Conservation (phyloP, 306 rosid species). For the Gynostemma pentaphyllum region DNA sequence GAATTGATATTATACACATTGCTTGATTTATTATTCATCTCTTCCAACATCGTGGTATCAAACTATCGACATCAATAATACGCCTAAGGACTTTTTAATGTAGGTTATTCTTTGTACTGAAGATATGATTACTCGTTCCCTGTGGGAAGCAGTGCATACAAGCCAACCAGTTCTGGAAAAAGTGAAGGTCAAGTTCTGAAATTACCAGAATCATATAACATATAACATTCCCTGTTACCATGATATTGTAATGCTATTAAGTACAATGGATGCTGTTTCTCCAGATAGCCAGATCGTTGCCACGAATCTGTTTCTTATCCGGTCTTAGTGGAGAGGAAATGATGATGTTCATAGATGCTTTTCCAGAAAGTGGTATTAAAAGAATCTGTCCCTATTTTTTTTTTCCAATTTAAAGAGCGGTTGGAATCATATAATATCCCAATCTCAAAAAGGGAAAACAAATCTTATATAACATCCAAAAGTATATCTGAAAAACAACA, state of each 20-base stretch:
- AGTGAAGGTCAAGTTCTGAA: constrained; percentile 37
- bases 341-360: constrained; percentile 91
- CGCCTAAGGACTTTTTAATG: constrained; percentile 5
- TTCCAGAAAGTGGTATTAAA: constrained; percentile 63
- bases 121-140: constrained; percentile 61
- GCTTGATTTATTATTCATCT: background rate
- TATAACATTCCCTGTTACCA: background rate
- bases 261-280: constrained; percentile 1
- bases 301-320: constrained; percentile 87
- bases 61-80: background rate
- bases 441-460: too few species aligned
- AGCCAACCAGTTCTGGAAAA: constrained; percentile 43
- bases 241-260: background rate
- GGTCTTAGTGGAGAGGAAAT: constrained; percentile 94
- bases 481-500: background rate
- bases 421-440: background rate
- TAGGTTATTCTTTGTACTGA: constrained; percentile 71
- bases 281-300: constrained; percentile 67
- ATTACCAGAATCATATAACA: background rate
- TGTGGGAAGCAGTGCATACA: constrained; percentile 78
- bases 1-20: background rate
- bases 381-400: background rate
- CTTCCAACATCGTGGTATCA: background rate
- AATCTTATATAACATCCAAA: background rate
- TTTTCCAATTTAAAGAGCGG: background rate